phyloP scores from a whole-genome alignment of 192 early-diverging fungal species.

The Neocallimastix lanati region DNA sequence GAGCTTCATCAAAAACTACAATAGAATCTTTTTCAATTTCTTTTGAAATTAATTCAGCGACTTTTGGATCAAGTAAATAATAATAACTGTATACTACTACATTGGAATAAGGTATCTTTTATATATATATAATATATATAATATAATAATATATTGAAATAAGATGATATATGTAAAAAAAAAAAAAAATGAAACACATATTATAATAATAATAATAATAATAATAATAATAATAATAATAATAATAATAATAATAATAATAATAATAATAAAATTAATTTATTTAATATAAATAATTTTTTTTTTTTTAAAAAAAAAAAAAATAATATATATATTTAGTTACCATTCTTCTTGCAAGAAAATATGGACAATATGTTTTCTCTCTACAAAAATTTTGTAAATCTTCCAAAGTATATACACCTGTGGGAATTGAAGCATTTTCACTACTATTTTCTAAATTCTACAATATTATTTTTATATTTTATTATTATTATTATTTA shows the following conservation, averaged over 20 bases:
- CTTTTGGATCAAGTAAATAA: slow-evolving; percentile 98
- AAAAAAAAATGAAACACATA: too few species aligned
- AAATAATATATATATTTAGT: too few species aligned
- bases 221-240: too few species aligned
- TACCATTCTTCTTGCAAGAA: slow-evolving; percentile 68
- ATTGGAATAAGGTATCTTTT: slow-evolving; percentile 74
- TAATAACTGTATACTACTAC: slow-evolving; percentile 98
- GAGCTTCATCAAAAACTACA: slow-evolving; percentile 99
- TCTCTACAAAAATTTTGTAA: slow-evolving; percentile 57
- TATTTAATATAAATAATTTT: too few species aligned
- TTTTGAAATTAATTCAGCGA: slow-evolving; percentile 90
- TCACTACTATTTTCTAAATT: slow-evolving; percentile 44
- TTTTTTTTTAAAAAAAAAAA: too few species aligned
- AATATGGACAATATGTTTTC: slow-evolving; percentile 83
- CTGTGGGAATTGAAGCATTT: slow-evolving; percentile 48
- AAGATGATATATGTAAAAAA: too few species aligned
- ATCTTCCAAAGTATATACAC: slow-evolving; percentile 94
- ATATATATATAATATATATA: too few species aligned
- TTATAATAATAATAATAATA: too few species aligned
- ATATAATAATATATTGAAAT: neutral
- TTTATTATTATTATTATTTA: too few species aligned
- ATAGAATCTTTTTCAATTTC: slow-evolving; percentile 87
- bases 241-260: too few species aligned
- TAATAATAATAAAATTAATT: too few species aligned
- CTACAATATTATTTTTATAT: slow-evolving; percentile 18